Conservation (phyloP, 1,284 basidiomycete species). For the Leccinum pallidistipes region DNA sequence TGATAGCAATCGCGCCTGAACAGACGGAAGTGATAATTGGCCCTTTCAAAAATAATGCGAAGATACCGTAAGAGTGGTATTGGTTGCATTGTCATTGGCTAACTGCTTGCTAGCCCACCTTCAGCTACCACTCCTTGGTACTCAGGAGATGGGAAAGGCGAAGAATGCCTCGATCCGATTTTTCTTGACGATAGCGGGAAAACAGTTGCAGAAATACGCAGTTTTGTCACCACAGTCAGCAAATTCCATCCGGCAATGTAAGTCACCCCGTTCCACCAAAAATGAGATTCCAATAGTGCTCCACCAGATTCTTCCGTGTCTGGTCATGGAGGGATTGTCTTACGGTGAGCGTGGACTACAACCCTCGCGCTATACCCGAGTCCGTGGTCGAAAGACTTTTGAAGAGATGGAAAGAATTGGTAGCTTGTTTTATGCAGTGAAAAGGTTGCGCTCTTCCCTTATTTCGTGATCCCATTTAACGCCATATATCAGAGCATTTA, state of each 20-base stretch:
- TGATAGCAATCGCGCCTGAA: neutral
- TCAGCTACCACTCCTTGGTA: neutral
- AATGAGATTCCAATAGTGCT: too few species aligned
- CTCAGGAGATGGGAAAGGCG: neutral
- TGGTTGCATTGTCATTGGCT: neutral
- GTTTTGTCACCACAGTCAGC: neutral
- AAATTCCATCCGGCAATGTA: neutral
- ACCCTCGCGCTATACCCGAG: neutral
- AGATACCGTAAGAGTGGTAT: neutral
- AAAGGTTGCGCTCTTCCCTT: neutral
- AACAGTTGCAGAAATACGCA: neutral
- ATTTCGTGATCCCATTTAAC: neutral
- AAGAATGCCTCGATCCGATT: neutral
- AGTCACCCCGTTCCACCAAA: neutral
- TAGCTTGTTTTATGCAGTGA: neutral
- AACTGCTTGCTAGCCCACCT: neutral
- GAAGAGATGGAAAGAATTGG: constrained; percentile 1
- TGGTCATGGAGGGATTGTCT: constrained; percentile 1
- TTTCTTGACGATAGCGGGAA: neutral
- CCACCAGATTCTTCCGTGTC: neutral
- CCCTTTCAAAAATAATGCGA: neutral
- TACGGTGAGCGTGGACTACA: constrained; percentile 1
- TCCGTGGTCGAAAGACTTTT: neutral
- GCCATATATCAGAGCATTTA: neutral
- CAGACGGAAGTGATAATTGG: neutral